These are phyloP conservation scores for Suhomyces bokatorum DNA, from an alignment of 1,139 yeast genomes.

Conservation along the genomic window DNA sequence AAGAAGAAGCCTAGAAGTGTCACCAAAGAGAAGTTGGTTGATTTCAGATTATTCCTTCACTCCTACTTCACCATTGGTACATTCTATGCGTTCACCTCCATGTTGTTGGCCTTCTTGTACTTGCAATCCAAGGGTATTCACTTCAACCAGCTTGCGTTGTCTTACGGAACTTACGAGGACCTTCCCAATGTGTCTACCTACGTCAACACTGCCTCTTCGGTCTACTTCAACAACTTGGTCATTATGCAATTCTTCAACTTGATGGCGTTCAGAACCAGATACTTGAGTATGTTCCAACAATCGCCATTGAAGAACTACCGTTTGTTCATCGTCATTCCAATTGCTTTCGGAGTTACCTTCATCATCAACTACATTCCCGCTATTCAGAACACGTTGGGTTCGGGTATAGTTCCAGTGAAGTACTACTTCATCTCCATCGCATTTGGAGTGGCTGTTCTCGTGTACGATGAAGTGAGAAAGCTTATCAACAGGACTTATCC, in stretches of 20 bases:
- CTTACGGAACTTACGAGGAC: constrained; percentile 38
- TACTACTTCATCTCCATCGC: constrained; percentile 51
- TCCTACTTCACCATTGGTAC: constrained; percentile 49
- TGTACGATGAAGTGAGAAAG: constrained; percentile 48
- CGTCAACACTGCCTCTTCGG: constrained; percentile 42
- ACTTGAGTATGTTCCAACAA: constrained; percentile 45
- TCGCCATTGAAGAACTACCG: constrained; percentile 32
- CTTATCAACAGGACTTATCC: constrained; percentile 39
- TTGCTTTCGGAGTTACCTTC: constrained; percentile 45
- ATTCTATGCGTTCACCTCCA: constrained; percentile 42
- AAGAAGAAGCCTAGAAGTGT: constrained; percentile 45
- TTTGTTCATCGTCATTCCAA: constrained; percentile 36
- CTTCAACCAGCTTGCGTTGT: constrained; percentile 36
- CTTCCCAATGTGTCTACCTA: constrained; percentile 26
- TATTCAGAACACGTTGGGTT: constrained; percentile 38
- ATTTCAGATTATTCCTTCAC: constrained; percentile 42
- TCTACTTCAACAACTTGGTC: constrained; percentile 52
- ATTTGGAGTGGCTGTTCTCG: constrained; percentile 41
- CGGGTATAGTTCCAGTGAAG: constrained; percentile 47
- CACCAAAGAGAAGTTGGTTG: constrained; percentile 46
- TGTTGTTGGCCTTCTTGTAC: constrained; percentile 44
- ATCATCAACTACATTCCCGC: constrained; percentile 49
- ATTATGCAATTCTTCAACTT: constrained; percentile 52
- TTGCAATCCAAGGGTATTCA: constrained; percentile 40
- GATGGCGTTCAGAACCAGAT: constrained; percentile 47